Evolutionary conservation across 2,329 filamentous ascomycete species (phyloP), one percentile per base, ranked within the genome.

Genomic region (Zymoseptoria passerinii): DNA sequence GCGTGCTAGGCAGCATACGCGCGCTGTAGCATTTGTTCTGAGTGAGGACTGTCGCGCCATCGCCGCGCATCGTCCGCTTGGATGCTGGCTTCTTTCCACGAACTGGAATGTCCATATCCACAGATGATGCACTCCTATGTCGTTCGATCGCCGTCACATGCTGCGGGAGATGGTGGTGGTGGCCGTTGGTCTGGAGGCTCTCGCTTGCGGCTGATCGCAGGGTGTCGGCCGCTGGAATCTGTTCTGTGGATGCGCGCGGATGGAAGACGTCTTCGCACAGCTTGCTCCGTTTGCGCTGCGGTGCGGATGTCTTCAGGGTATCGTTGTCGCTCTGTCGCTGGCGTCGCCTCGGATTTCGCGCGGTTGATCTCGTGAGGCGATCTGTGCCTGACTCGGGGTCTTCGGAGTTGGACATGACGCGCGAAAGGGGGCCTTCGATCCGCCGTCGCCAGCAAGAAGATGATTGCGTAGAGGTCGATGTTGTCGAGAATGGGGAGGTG

Each of bases 11-110:
- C 29, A 96, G 81, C 73, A 92, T 91, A 74, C 88, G 89, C 62
- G 95, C 89, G 50, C 83, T 87, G 72, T 94, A 96, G 63, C 89
- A 89, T 70, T 86, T 85, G 69, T 89, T 96, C 70, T 85, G 90
- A 48, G 89, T 90, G 88, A 72, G 59, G n/a, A 67, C 63, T 28
- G 66, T 71, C 55, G 68, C 70, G 58, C 66, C 68, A 61, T 72
- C 70, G 53, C 64, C 63, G 54, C 68, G 66, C 40, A 65, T 48
- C 48, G 65, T 58, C 55, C 66, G 63, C 60, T 69, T 72, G 58
- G 64, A 65, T 8, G 48, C 44, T 23, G 29, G 19, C 53, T 59
- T 55, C 35, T 54, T 55, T 23, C 53, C 52, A 48, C 53, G 53
- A 8, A 44, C 28, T 10, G 40, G 16, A 1, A 55, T 55, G 8